A percentile compares a stretch with the other conserved stretches of the same genome.
phyloP scores from a whole-genome alignment of 2,329 filamentous ascomycete genomes.

The Cercospora nicotianae region DNA sequence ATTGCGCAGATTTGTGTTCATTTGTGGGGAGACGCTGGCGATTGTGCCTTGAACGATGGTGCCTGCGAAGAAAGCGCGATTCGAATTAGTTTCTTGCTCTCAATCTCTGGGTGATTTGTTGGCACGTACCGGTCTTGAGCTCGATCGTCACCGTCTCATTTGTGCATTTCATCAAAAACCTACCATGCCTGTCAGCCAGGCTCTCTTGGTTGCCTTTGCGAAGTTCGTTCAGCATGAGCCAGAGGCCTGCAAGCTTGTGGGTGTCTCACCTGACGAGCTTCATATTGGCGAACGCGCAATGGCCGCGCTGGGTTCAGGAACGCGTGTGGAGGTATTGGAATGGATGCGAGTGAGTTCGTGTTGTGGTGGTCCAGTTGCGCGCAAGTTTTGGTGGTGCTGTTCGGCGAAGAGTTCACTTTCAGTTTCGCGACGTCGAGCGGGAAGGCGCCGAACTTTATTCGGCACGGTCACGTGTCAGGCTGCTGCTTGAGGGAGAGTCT shows the following conservation, averaged over 20 bases:
- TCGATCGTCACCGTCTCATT: slow-evolving; percentile 99
- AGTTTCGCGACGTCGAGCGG: slow-evolving; percentile 6
- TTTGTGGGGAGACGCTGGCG: slow-evolving; percentile 92
- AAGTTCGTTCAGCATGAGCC: slow-evolving; percentile 50
- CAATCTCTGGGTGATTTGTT: neutral
- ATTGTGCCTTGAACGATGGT: slow-evolving; percentile 97
- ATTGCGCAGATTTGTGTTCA: slow-evolving; percentile 94
- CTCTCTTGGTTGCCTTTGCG: slow-evolving; percentile 43
- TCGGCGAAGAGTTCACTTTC: neutral
- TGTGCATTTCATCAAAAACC: slow-evolving; percentile 98
- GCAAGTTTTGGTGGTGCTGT: neutral
- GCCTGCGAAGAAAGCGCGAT: slow-evolving; percentile 53
- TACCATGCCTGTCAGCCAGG: slow-evolving; percentile 48
- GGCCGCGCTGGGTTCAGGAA: neutral
- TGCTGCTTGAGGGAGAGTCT: neutral
- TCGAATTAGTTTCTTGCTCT: neutral
- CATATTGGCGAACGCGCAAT: slow-evolving; percentile 60
- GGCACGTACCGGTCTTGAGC: slow-evolving; percentile 82
- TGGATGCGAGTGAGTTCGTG: neutral
- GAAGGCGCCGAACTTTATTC: neutral
- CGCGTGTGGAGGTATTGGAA: neutral
- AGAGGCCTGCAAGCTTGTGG: slow-evolving; percentile 29
- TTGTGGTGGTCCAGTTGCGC: neutral
- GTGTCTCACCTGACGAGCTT: slow-evolving; percentile 88
- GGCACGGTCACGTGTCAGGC: neutral